phyloP scores from a whole-genome alignment of 148 eudicot species.

The Amaranthus cruentus region DNA sequence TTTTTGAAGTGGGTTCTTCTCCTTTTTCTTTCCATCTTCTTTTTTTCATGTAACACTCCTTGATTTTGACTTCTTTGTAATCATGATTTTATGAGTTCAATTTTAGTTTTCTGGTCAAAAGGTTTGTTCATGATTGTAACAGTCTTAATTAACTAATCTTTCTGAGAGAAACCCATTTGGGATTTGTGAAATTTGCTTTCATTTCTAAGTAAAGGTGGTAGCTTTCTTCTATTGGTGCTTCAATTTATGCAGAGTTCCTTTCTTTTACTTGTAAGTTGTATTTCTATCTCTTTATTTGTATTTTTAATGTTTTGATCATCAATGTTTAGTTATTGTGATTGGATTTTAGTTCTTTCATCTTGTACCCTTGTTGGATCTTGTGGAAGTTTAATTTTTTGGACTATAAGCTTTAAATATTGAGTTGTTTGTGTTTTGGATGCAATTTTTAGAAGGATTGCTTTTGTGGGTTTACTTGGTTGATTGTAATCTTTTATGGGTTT shows the following conservation, averaged over 20 bases:
- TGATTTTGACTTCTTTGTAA: conserved; percentile 20
- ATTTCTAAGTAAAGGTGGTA: not conserved
- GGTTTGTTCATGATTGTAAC: conserved; percentile 4
- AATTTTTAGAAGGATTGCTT: not conserved
- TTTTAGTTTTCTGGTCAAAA: conserved; percentile 10
- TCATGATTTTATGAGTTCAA: conserved; percentile 14
- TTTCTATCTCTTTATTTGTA: not conserved
- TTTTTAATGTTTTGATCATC: not conserved
- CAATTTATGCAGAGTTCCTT: conserved; percentile 17
- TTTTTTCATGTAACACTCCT: not conserved
- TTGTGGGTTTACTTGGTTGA: not conserved
- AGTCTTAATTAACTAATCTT: not conserved
- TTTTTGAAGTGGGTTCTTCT: conserved; percentile 19
- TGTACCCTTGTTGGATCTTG: not conserved
- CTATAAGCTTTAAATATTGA: not conserved
- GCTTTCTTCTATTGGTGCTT: not conserved
- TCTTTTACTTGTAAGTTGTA: conserved; percentile 9
- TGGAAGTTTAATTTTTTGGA: conserved; percentile 7
- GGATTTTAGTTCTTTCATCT: not conserved
- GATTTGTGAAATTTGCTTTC: conserved; percentile 4
- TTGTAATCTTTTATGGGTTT: conserved; percentile 18
- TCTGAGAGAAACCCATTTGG: not conserved
- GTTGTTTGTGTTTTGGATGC: not conserved
- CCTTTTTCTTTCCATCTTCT: not conserved
- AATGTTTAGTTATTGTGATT: not conserved